Base-by-base conservation (phyloP, 1,139 yeast species). In the Martiniozyma asiatica region DNA sequence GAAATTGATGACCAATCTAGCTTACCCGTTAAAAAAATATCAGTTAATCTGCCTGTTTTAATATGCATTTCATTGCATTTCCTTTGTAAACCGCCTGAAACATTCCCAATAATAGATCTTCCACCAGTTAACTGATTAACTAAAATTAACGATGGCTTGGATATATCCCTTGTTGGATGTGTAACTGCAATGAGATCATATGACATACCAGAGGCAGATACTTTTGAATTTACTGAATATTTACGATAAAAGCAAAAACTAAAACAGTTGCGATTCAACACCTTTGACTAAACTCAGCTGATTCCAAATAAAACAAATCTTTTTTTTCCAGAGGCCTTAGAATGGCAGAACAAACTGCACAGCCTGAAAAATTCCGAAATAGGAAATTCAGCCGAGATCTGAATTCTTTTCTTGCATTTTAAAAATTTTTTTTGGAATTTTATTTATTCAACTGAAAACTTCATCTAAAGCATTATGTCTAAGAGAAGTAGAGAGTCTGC, bases 51-150 rank as follows among this genome's bases (percentile, higher is more conserved):
- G 3, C 68, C 56, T 14, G 74, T 56, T 37, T 67, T 59, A 15
- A 73, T 51, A 31, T 68, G 65, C 37, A 65, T 61, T 35, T 73
- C 78, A 36, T 68, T 67, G 30, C 77, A 52, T 8, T 67, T 58
- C 42, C 98, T 61, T 50, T 89, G 98, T 1, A 85, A 58, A 2
- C 97, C 97, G 48, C 85, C 96, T 5, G 92, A 72, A 3, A 82
- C 55, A 34, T 76, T 73, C 2, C 98, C 98, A 48, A 89, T 68
- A 27, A 85, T 55, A 44, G 75, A 81, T 35, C 75, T 60, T 30
- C 65, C 64, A 8, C 89, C 77, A 15, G 64, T 44, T 33, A 58
- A 58, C 16, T 63, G 55, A 20, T 47, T 46, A 20, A 45, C 42
- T 10, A 54, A 35, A 8, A 47, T 33, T n/a, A 53, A 34, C n/a